Conservation (phyloP, 208 protist genomes). For the Histomonas meleagridis region DNA sequence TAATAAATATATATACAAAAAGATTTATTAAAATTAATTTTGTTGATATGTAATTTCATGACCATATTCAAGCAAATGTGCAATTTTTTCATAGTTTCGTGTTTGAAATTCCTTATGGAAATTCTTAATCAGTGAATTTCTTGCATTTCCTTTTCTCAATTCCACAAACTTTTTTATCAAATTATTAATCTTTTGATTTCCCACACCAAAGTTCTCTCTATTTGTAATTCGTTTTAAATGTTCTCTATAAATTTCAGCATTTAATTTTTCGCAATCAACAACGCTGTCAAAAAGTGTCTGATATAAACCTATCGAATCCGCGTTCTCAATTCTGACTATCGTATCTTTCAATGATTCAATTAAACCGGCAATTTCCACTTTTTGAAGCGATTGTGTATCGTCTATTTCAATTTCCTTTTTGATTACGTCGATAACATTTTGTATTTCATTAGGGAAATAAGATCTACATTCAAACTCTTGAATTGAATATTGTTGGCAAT, state of each 20-base stretch:
- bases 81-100: background rate
- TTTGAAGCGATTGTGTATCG: background rate
- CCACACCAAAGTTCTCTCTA: background rate
- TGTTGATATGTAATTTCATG: too few relatives aligned
- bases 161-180: conserved; percentile 2
- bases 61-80: background rate
- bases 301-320: background rate
- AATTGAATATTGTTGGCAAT: background rate
- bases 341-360: background rate
- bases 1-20: too few relatives aligned
- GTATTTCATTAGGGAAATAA: background rate
- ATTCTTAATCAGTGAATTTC: background rate
- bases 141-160: background rate
- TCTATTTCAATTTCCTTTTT: background rate
- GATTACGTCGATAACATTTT: background rate
- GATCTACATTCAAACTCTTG: background rate
- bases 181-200: conserved; percentile 1
- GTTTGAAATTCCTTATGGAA: background rate
- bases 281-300: background rate
- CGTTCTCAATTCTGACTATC: conserved; percentile 6
- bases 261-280: background rate
- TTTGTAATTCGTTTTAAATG: conserved; percentile 30
- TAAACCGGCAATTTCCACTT: conserved; percentile 1
- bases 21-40: too few relatives aligned
- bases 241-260: background rate